Percentiles rank a stretch among this genome's conserved stretches.
Evolutionary conservation across 164 flowering plant genomes (phyloP).

Genomic region (Umbellularia californica): DNA sequence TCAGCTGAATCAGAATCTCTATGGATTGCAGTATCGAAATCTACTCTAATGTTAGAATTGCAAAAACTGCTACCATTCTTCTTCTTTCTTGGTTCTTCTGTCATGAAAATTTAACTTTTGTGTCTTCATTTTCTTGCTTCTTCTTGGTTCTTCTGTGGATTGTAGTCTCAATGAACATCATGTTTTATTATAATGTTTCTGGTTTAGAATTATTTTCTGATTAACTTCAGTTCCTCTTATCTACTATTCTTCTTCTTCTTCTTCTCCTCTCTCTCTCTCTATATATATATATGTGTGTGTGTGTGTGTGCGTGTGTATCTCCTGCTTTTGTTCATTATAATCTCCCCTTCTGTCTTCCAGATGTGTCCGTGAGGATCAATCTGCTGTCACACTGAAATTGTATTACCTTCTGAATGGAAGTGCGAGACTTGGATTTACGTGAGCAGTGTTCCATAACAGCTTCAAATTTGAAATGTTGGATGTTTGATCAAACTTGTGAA

Average conservation of each 20-base stretch:
- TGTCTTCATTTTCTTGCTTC: too few species aligned
- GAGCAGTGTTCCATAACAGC: slow-evolving; percentile 18
- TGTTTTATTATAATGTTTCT: not conserved
- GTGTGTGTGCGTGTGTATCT: too few species aligned
- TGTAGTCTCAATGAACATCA: not conserved
- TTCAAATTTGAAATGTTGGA: not conserved
- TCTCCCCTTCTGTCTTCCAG: slow-evolving; percentile 28
- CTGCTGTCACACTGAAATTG: slow-evolving; percentile 62
- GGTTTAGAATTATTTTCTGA: too few species aligned
- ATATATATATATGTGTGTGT: too few species aligned
- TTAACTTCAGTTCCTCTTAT: too few species aligned
- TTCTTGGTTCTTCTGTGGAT: not conserved
- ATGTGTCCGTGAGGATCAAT: slow-evolving; percentile 86
- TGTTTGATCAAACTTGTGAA: not conserved
- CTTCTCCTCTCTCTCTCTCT: too few species aligned
- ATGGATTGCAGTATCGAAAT: not conserved
- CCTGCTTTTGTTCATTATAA: not conserved
- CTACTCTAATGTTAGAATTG: not conserved
- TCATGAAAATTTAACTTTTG: too few species aligned
- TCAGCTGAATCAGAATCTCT: not conserved
- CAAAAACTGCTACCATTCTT: too few species aligned
- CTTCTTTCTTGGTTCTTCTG: too few species aligned
- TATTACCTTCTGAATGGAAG: slow-evolving; percentile 90
- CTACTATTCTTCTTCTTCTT: too few species aligned
- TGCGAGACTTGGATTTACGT: slow-evolving; percentile 95